These are phyloP conservation scores for Coelastrella sp. DNA, from an alignment of 139 green algal species.

Conservation along the genomic window DNA sequence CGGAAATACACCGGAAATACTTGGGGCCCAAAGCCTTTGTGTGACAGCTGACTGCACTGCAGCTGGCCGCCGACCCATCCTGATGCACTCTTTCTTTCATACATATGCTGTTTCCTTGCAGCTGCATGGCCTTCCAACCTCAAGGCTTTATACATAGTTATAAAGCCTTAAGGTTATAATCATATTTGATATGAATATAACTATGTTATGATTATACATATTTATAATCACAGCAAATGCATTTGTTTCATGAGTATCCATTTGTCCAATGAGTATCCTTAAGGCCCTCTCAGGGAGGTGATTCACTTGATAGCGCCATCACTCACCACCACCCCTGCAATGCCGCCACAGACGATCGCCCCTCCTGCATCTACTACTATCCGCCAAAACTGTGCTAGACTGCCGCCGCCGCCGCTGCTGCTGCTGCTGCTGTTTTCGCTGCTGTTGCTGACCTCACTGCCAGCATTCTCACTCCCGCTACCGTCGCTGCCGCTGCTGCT, in stretches of 20 bases:
- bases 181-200: too few relatives aligned
- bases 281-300: not conserved
- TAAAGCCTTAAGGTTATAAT: too few relatives aligned
- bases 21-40: not conserved
- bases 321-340: slow-evolving; percentile 72
- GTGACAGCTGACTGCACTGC: too few relatives aligned
- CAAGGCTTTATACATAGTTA: too few relatives aligned
- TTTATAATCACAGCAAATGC: too few relatives aligned
- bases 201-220: too few relatives aligned
- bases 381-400: not conserved
- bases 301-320: not conserved
- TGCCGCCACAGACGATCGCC: slow-evolving; percentile 73
- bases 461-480: not conserved
- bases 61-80: not conserved
- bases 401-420: slow-evolving; percentile 7
- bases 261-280: not conserved
- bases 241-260: too few relatives aligned
- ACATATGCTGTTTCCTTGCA: too few relatives aligned
- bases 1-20: too few relatives aligned
- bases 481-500: slow-evolving; percentile 36
- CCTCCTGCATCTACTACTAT: slow-evolving; percentile 59
- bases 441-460: slow-evolving; percentile 23
- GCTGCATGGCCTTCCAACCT: too few relatives aligned
- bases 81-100: not conserved
- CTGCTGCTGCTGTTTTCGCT: slow-evolving; percentile 17